Base-by-base conservation (phyloP, 139 green algal genomes). In the Marvania coccoides region DNA sequence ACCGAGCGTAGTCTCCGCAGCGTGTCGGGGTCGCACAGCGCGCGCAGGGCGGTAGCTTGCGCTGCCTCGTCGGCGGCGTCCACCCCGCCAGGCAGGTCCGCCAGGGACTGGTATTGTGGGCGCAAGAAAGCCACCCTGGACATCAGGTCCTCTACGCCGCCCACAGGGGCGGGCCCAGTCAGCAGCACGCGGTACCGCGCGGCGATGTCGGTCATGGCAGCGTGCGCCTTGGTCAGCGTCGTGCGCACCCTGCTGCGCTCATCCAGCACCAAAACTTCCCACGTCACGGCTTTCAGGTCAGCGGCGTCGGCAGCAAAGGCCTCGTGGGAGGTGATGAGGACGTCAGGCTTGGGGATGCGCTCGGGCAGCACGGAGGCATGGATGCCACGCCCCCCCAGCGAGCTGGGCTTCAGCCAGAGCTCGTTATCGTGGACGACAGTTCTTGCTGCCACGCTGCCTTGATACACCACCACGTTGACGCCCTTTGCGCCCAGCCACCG, bases 261-360 rank as follows among this genome's bases (percentile, higher is more conserved):
- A 74, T 95, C 88, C 54, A 92, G 53, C 19, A 90, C 71, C 5
- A 92, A 48, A 0, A 63, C 61, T 29, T 85, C 75, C 88, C 88
- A 95, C 24, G 65, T 68, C 7, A 91, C 31, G 5, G 39, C 53
- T 48, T 70, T 70, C 55, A 93, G 74, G 26, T 68, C 62, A 1
- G 38, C 36, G 0, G 76, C 57, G 47, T 91, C 85, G 8, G 73
- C 47, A 12, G 63, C 68, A 10, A 87, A 71, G 5, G 77, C 69
- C 67, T 95, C 88, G 42, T 87, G 83, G 8, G 58, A 80, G 1
- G 83, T 79, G 1, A 95, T 47, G 30, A 95, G 81, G 13, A 91
- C 73, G 33, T 92, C 81, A 1, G 84, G 68, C 81, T 90, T 90
- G 35, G 81, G 73, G 28, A 93, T 33, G 23, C 62, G 39, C 15